Conservation (phyloP, 345 rosid genomes). For the Euphorbia peplus region DNA sequence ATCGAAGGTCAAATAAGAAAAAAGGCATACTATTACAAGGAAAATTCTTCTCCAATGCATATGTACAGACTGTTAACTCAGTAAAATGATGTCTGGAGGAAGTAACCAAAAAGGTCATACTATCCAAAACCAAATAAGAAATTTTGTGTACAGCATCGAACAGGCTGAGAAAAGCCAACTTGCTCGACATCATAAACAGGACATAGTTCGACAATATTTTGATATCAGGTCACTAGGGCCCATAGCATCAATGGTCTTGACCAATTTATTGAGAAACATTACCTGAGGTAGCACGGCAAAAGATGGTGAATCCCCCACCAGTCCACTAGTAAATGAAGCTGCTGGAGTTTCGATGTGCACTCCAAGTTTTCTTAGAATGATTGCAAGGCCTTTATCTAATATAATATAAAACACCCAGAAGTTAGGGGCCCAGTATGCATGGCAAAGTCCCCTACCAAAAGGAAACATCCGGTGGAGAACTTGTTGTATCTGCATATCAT, state of each 20-base stretch:
- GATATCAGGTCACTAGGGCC: neutral
- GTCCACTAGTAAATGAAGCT: slow-evolving; percentile 87
- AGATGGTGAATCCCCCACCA: slow-evolving; percentile 77
- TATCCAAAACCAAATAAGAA: neutral
- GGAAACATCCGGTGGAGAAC: slow-evolving; percentile 85
- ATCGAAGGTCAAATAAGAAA: neutral
- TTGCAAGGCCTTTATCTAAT: slow-evolving; percentile 67
- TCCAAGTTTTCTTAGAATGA: slow-evolving; percentile 54
- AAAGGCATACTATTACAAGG: neutral
- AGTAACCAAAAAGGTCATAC: neutral
- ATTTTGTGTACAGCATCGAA: neutral
- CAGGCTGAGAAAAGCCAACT: neutral
- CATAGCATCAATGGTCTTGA: neutral
- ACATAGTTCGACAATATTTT: neutral
- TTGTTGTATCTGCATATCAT: slow-evolving; percentile 60
- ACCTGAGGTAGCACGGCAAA: slow-evolving; percentile 82
- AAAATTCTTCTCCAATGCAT: neutral
- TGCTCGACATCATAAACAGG: neutral
- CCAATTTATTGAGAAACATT: neutral
- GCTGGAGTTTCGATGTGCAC: slow-evolving; percentile 46
- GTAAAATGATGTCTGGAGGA: neutral
- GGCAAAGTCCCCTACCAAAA: slow-evolving; percentile 95
- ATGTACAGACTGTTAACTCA: neutral
- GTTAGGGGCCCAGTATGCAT: slow-evolving; percentile 97
- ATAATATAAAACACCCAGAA: slow-evolving; percentile 91